Percentiles rank a stretch among this genome's conserved stretches.
Conservation (phyloP, 345 rosid species). For the Combretum micranthum region DNA sequence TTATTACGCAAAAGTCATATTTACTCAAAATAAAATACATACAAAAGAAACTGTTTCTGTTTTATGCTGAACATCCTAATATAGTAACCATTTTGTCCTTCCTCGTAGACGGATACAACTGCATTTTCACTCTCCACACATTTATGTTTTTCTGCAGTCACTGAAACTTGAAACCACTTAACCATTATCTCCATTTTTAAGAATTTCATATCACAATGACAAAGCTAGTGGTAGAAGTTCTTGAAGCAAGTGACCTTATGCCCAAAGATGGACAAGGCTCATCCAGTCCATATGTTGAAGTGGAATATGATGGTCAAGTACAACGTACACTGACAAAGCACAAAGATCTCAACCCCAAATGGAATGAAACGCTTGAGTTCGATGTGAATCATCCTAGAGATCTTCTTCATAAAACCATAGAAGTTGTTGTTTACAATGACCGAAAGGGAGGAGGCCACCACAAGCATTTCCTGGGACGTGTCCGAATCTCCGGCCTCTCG, state of each 20-base stretch:
- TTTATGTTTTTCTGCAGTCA: too few relatives aligned
- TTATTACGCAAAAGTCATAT: too few relatives aligned
- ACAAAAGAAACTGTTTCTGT: too few relatives aligned
- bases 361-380: conserved; percentile 72
- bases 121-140: too few relatives aligned
- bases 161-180: too few relatives aligned
- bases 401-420: conserved; percentile 39
- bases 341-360: conserved; percentile 62
- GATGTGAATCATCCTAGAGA: conserved; percentile 29
- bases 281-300: conserved; percentile 65
- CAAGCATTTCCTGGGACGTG: conserved; percentile 71
- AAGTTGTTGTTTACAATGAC: conserved; percentile 53
- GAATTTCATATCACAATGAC: conserved; percentile 30
- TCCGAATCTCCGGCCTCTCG: conserved; percentile 55
- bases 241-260: conserved; percentile 69
- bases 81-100: too few relatives aligned
- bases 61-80: too few relatives aligned
- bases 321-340: conserved; percentile 58
- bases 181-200: too few relatives aligned
- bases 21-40: too few relatives aligned
- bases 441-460: conserved; percentile 30
- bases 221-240: conserved; percentile 64
- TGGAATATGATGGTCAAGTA: conserved; percentile 45
- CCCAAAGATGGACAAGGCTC: conserved; percentile 85
- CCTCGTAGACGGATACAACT: too few relatives aligned